phyloP scores from a whole-genome alignment of 2,329 filamentous ascomycete genomes.

The Botrytis deweyae region DNA sequence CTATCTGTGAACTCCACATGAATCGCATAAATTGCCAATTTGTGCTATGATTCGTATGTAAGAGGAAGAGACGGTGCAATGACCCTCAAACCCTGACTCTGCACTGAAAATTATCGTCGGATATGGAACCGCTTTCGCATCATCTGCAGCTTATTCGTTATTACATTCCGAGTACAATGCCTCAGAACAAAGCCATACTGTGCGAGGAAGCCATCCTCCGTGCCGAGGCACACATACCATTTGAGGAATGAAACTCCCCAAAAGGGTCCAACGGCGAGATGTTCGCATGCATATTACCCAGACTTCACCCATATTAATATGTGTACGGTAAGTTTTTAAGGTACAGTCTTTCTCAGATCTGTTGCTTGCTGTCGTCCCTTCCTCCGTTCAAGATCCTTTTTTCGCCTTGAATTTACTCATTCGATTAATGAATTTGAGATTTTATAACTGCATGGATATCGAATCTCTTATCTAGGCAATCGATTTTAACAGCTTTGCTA shows the following conservation, averaged over 20 bases:
- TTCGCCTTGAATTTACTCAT: background rate
- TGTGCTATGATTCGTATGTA: background rate
- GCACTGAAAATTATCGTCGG: background rate
- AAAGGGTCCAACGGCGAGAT: background rate
- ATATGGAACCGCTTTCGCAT: background rate
- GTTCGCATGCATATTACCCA: background rate
- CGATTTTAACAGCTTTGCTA: background rate
- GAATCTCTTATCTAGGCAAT: background rate
- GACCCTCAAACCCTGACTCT: background rate
- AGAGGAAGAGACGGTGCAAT: background rate
- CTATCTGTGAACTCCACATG: background rate
- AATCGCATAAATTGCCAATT: background rate
- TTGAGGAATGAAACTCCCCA: background rate
- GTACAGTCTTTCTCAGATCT: background rate
- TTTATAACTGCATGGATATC: background rate
- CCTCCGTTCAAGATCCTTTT: background rate
- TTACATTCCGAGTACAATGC: background rate
- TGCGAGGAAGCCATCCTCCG: background rate
- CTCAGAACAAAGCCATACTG: background rate
- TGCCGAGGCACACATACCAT: background rate
- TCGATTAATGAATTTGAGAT: background rate
- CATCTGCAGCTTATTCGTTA: background rate
- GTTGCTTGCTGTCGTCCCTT: background rate
- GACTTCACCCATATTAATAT: background rate
- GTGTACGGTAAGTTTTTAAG: background rate